These are phyloP conservation scores for Cercophora scortea DNA, from an alignment of 495 filamentous ascomycete species.

Conservation along the genomic window DNA sequence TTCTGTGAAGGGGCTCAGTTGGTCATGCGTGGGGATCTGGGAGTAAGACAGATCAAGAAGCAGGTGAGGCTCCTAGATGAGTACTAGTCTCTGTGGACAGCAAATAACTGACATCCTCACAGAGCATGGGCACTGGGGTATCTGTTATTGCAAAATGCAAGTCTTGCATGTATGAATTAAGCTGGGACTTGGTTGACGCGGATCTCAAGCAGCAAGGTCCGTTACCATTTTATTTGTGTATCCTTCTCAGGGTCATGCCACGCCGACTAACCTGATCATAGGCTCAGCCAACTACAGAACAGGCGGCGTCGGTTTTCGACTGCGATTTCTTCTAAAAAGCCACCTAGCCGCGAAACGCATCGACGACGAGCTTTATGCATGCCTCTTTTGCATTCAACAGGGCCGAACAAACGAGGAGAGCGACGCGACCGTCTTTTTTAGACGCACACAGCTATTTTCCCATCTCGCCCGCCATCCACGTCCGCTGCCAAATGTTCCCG, in stretches of 20 bases:
- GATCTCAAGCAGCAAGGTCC: conserved; percentile 20
- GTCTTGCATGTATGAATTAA: conserved; percentile 31
- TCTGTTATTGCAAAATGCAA: conserved; percentile 29
- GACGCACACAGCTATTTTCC: conserved; percentile 27
- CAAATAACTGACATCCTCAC: too few relatives aligned
- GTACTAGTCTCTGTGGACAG: too few relatives aligned
- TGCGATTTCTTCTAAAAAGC: conserved; percentile 36
- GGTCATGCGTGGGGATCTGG: conserved; percentile 23
- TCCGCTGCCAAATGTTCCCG: conserved; percentile 30
- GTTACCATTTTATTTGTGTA: too few relatives aligned
- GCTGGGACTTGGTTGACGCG: conserved; percentile 27
- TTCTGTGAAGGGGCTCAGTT: conserved; percentile 37
- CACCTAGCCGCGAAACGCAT: conserved; percentile 27
- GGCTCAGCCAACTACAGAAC: conserved; percentile 24
- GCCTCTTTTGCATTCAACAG: conserved; percentile 33
- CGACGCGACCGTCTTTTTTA: conserved; percentile 37
- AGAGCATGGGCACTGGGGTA: conserved; percentile 12
- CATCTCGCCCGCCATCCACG: conserved; percentile 35
- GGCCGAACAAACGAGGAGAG: conserved; percentile 27
- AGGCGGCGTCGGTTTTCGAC: conserved; percentile 25
- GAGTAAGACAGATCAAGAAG: conserved; percentile 30
- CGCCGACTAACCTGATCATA: too few relatives aligned
- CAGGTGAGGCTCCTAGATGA: not conserved
- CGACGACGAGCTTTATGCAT: conserved; percentile 32
- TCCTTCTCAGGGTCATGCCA: too few relatives aligned